A percentile compares a stretch with the other conserved stretches of the same genome.
Conservation (phyloP, 805 yeast species). For the Hanseniaspora vineae region DNA sequence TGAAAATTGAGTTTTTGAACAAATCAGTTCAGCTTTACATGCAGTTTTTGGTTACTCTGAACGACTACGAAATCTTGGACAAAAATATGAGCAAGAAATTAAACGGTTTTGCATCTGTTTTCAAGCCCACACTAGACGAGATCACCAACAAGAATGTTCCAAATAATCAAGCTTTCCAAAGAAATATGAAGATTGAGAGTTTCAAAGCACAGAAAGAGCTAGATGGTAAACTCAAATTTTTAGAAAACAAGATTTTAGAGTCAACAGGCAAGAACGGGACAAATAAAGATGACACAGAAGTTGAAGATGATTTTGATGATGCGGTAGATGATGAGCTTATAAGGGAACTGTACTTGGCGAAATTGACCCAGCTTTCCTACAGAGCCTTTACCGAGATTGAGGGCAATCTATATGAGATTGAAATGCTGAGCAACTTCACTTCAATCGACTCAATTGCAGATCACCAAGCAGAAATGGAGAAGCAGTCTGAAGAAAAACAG, state of each 20-base stretch:
- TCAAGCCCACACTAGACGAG: constrained; percentile 28
- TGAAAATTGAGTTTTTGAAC: constrained; percentile 26
- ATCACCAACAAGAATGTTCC: constrained; percentile 8
- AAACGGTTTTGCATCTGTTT: constrained; percentile 28
- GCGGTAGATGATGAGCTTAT: constrained; percentile 47
- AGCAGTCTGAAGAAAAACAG: background rate
- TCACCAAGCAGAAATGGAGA: constrained; percentile 10
- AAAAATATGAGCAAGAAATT: constrained; percentile 26
- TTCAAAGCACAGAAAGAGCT: constrained; percentile 48
- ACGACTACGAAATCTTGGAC: constrained; percentile 32
- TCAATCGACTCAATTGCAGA: constrained; percentile 13
- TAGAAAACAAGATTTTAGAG: constrained; percentile 22
- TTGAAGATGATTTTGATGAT: constrained; percentile 11
- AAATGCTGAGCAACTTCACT: constrained; percentile 41
- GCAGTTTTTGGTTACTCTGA: constrained; percentile 32
- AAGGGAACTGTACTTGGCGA: constrained; percentile 40
- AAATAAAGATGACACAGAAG: constrained; percentile 12
- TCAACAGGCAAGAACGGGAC: constrained; percentile 9
- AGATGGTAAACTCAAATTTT: constrained; percentile 27
- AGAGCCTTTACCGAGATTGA: constrained; percentile 46
- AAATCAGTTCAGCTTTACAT: constrained; percentile 32
- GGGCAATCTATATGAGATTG: constrained; percentile 48
- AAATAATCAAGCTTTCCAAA: constrained; percentile 25
- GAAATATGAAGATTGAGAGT: constrained; percentile 63
- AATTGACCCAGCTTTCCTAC: constrained; percentile 38